phyloP scores from a whole-genome alignment of 176 grass and related monocot genomes.

The Juncus inflexus region DNA sequence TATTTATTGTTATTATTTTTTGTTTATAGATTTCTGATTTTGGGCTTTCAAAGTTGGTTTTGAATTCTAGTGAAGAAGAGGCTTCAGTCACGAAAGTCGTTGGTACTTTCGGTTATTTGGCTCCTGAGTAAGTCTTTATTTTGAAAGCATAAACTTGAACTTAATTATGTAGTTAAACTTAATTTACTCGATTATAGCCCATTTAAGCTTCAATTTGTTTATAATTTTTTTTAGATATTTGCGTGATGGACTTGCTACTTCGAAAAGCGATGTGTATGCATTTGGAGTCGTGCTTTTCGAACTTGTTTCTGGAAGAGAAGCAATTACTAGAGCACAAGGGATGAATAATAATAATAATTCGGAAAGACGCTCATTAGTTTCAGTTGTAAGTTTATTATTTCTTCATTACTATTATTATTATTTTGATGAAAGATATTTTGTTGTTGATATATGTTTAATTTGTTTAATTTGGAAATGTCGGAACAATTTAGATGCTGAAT shows the following conservation, averaged over 20 bases:
- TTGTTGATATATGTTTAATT: neutral
- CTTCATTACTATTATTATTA: neutral
- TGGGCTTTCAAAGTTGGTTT: slow-evolving; percentile 93
- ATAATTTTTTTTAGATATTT: slow-evolving; percentile 61
- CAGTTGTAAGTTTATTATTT: slow-evolving; percentile 72
- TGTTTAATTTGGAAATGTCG: slow-evolving; percentile 25
- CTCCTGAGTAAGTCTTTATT: slow-evolving; percentile 76
- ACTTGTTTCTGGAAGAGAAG: slow-evolving; percentile 88
- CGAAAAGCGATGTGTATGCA: slow-evolving; percentile 96
- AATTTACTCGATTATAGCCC: slow-evolving; percentile 5
- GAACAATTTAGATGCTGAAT: slow-evolving; percentile 63
- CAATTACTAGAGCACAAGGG: slow-evolving; percentile 74
- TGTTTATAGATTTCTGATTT: slow-evolving; percentile 86
- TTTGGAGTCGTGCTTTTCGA: slow-evolving; percentile 96
- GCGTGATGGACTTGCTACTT: slow-evolving; percentile 82
- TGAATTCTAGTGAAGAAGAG: slow-evolving; percentile 81
- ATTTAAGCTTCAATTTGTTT: neutral
- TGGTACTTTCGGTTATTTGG: slow-evolving; percentile 95
- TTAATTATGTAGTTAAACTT: neutral
- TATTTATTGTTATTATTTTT: neutral
- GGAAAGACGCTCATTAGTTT: slow-evolving; percentile 86
- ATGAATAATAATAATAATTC: slow-evolving; percentile 38
- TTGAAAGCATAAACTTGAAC: neutral
- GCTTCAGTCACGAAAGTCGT: slow-evolving; percentile 96
- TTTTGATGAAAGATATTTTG: slow-evolving; percentile 15